phyloP scores from a whole-genome alignment of 176 grass and related monocot species.

The Puccinellia tenuiflora region DNA sequence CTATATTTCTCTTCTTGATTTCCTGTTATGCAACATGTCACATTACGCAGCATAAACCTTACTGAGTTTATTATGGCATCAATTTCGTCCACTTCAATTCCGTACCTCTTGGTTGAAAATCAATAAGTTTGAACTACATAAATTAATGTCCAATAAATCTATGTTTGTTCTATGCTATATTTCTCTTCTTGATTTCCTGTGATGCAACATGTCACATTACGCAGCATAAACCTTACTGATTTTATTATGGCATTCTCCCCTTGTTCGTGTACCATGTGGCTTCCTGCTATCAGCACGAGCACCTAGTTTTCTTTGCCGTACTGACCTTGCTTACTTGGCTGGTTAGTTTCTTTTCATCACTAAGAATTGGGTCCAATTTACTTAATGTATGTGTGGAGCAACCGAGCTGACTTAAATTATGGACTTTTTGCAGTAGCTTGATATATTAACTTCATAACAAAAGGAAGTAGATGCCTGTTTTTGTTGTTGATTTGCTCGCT shows the following conservation, averaged over 20 bases:
- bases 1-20: neutral
- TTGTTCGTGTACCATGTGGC: neutral
- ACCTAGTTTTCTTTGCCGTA: neutral
- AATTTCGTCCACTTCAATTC: neutral
- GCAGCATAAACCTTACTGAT: neutral
- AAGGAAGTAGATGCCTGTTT: neutral
- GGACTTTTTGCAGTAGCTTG: neutral
- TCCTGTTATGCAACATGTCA: neutral
- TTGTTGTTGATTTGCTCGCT: neutral
- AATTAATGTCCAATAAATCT: neutral
- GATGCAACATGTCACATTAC: neutral
- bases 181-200: neutral
- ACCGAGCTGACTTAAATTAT: neutral
- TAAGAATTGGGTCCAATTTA: neutral
- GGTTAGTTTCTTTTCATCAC: neutral
- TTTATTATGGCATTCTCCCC: neutral
- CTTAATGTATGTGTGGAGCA: neutral
- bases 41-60: neutral
- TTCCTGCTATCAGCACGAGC: neutral
- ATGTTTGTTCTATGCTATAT: slow-evolving; percentile 1
- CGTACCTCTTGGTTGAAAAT: neutral
- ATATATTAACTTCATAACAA: neutral
- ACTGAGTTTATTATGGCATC: neutral
- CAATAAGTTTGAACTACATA: neutral
- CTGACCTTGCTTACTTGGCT: neutral